phyloP scores from a whole-genome alignment of 148 eudicot genomes.

The Pharnaceum exiguum region DNA sequence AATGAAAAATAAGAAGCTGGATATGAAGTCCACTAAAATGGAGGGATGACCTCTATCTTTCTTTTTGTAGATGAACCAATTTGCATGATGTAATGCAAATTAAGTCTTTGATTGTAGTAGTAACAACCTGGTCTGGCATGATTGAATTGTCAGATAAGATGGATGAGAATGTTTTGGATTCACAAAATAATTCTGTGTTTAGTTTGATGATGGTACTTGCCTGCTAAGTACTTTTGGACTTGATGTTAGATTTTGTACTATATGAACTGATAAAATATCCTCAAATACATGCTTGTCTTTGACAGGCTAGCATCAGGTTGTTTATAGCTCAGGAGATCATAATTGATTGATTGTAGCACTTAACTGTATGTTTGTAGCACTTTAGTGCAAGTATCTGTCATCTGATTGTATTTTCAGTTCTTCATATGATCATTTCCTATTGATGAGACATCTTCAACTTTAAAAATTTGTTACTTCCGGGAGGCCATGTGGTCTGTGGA shows the following conservation, averaged over 20 bases:
- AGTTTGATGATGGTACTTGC: constrained; percentile 1
- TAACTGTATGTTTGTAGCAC: no score
- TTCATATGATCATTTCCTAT: no score
- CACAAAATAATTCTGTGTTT: not conserved
- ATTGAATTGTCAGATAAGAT: constrained; percentile 18
- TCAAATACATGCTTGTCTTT: constrained; percentile 4
- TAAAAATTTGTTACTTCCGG: not conserved
- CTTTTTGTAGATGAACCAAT: no score
- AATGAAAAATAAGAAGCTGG: no score
- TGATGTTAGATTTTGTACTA: constrained; percentile 9
- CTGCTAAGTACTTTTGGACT: constrained; percentile 3
- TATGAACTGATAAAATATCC: not conserved
- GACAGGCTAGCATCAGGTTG: constrained; percentile 6
- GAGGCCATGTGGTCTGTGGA: not conserved
- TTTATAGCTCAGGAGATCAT: not conserved
- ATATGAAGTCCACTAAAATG: no score
- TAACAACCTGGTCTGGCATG: not conserved
- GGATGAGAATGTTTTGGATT: not conserved
- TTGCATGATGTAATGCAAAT: no score
- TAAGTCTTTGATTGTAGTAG: no score
- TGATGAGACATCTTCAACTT: no score
- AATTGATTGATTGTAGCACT: not conserved
- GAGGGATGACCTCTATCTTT: no score
- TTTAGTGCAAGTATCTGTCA: constrained; percentile 1
- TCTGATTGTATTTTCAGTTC: not conserved